phyloP scores from a whole-genome alignment of 345 rosid genomes.

The Heritiera fomes region DNA sequence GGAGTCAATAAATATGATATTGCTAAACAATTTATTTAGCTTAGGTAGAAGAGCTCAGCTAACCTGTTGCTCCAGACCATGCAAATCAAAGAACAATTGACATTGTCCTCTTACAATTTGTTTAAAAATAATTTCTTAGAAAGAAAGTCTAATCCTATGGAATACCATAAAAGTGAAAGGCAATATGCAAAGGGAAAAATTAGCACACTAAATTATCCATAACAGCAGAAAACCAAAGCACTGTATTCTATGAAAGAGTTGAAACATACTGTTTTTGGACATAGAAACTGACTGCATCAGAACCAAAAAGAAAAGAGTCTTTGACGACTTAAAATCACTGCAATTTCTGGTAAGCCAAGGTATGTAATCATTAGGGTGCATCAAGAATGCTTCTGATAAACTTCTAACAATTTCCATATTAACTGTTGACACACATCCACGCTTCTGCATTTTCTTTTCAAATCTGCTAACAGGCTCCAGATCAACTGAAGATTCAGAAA shows the following conservation, averaged over 20 bases:
- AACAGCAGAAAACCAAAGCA: not conserved
- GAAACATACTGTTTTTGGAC: conserved; percentile 40
- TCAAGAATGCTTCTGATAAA: conserved; percentile 55
- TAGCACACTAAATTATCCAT: too few relatives aligned
- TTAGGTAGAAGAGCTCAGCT: not conserved
- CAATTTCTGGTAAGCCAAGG: conserved; percentile 59
- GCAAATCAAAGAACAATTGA: not conserved
- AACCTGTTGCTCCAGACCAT: not conserved
- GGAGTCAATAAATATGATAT: not conserved
- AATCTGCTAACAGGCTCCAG: conserved; percentile 47
- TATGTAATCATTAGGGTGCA: conserved; percentile 48
- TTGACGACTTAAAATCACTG: conserved; percentile 48
- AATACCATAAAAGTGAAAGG: too few relatives aligned
- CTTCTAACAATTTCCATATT: conserved; percentile 62
- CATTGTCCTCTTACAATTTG: not conserved
- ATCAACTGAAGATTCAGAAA: conserved; percentile 48
- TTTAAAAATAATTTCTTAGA: not conserved
- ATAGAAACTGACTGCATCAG: conserved; percentile 62
- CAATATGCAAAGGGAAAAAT: too few relatives aligned
- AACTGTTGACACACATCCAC: conserved; percentile 41
- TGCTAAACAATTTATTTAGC: not conserved
- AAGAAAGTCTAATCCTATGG: not conserved
- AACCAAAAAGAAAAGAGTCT: conserved; percentile 67
- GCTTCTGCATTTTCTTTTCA: conserved; percentile 43
- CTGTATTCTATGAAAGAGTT: not conserved